Base-by-base conservation (phyloP, 2,329 filamentous ascomycete species). In the Fusarium sp. region DNA sequence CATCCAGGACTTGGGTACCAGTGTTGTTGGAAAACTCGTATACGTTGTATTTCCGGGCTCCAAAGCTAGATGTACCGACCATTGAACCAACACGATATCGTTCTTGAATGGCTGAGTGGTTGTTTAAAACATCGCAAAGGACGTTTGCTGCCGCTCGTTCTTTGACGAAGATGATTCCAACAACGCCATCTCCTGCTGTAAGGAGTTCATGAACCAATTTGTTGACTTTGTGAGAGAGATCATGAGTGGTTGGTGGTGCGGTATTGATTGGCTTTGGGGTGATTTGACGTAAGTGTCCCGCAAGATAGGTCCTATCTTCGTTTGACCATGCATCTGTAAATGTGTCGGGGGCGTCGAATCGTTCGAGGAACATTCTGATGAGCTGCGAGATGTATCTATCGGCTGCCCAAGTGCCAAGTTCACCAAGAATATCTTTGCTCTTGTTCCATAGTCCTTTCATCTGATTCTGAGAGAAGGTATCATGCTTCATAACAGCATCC, bases 321-420 rank as follows among this genome's bases (percentile, higher is more conserved):
- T 79, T 75, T 4, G 80, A 77, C 79, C 83, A 84, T 1, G 76
- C 75, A 21, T 81, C 75, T n/a, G 81, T 74, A 59, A 56, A 78
- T 12, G 68, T 63, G 7, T 30, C 52, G 12, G 49, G 39, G 7
- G 47, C 68, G 49, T 66, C 57, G 56, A 73, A 42, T 42, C 68
- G 70, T 50, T 62, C 24, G 3, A 79, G 56, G 51, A 80, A 77
- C 43, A 74, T 69, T 3, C 65, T 75, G 11, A 88, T 78, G 5
- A 84, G 83, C 36, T 79, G 80, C 50, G 77, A 77, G 23, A 94
- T 85, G 72, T 89, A 94, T 48, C 84, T 85, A 47, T 94, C 89
- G 0, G 85, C 85, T 2, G 90, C 90, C 89, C 90, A 94, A 2
- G 81, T 67, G 0, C 92, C 92, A 6, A 94, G 81, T 44, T 91